Evolutionary conservation across 192 early-diverging fungal genomes (phyloP), one percentile per base, ranked within the genome.

Genomic region (Backusella psychrophila): DNA sequence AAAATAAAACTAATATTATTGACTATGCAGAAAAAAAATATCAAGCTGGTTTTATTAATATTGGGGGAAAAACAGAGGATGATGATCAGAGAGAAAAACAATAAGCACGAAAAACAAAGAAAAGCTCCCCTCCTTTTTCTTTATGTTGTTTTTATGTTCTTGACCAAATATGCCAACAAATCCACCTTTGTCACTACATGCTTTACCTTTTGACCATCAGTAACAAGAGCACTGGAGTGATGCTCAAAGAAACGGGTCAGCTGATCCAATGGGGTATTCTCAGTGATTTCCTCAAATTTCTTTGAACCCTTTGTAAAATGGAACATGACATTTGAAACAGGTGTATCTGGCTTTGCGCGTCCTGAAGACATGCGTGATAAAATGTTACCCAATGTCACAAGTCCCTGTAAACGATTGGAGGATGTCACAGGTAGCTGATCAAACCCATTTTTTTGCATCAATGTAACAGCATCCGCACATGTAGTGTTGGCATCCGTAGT

Each of bases 181-280:
- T 99, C 98, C 63, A 98, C 91, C 80, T 97, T 97, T 69, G 96
- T 99, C 26, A 98, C 90, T 11, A 99, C 94, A 68, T 93, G 90
- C 72, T 81, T 74, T 36, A 96, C 93, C 71, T 87, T 88, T 56
- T 90, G 87, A 63, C 90, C 90, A 41, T 85, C 84, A 23, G 98
- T 99, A 31, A 99, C 95, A 71, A 99, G 86, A 34, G 94, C 98
- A 7, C 90, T 88, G 66, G 91, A 94, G 88, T 97, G 89, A 72
- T 90, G 93, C 80, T 98, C 97, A 83, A 99, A 98, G 86, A 98
- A 99, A 39, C 84, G 79, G 34, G 92, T 90, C 80, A 99, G 84
- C 69, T 88, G 85, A 15, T 93, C 93, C 74, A 99, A 87, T 9
- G 90, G 92, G 17, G 96, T 98, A 33, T 94, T 91, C 5, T 87